Evolutionary conservation across 2,329 filamentous ascomycete genomes (phyloP).

Genomic region (Fusarium sp.): DNA sequence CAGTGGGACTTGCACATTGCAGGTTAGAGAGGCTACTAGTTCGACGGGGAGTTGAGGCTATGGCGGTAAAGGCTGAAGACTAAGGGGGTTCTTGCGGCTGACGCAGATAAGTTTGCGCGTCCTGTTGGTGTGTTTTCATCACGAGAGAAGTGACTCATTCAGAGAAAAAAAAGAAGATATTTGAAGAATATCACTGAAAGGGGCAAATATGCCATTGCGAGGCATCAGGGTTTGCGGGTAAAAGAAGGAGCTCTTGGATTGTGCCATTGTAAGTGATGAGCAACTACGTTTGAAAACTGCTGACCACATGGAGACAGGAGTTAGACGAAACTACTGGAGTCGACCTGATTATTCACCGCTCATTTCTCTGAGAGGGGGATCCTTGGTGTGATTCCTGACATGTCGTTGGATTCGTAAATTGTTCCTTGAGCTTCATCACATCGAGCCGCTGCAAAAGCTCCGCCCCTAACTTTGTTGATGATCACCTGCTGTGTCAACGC

Average conservation of each 20-base stretch:
- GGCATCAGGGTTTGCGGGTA: not conserved
- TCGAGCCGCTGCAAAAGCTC: not conserved
- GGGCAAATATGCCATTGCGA: not conserved
- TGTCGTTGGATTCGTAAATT: not conserved
- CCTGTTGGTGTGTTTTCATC: not conserved
- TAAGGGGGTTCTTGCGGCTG: not conserved
- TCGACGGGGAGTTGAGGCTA: not conserved
- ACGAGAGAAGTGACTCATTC: not conserved
- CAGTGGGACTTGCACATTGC: constrained; percentile 6
- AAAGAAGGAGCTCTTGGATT: not conserved
- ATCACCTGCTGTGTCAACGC: not conserved
- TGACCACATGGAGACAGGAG: not conserved
- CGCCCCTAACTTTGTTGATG: not conserved
- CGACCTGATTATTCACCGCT: not conserved
- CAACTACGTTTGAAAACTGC: constrained; percentile 7
- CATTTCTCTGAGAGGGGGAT: not conserved
- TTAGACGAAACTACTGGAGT: not conserved
- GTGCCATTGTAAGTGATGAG: not conserved
- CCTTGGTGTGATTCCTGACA: not conserved
- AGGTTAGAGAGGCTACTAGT: not conserved
- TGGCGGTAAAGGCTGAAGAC: not conserved
- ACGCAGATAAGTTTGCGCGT: not conserved
- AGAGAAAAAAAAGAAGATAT: not conserved
- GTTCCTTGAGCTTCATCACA: not conserved
- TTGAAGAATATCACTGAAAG: not conserved